Base-by-base conservation (phyloP, 1,139 yeast species). In the Geotrichum klebahnii region DNA sequence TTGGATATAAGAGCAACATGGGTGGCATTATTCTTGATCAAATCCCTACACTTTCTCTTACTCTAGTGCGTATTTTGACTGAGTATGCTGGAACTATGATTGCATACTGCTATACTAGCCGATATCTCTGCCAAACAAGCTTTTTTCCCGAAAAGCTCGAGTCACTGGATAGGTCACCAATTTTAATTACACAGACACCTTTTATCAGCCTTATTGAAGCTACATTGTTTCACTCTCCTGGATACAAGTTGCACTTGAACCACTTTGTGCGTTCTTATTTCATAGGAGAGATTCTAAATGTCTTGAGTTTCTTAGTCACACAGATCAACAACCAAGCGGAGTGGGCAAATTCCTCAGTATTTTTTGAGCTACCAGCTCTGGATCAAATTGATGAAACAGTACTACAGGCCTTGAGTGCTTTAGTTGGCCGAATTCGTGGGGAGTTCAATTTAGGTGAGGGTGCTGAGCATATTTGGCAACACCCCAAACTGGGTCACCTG, bases 41-140 rank as follows among this genome's bases (percentile, higher is more conserved):
- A 57, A 60, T 87, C 2, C 77, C 88, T 0, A 75, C 79, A 53
- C 84, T 83, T 53, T 63, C 77, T 0, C 62, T 84, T 48, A 76
- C 82, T 3, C 74, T 79, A 22, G 66, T 87, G 57, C 69, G 95
- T 53, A 75, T 79, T 0, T 68, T 79, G 47, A 61, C 68, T 20
- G 67, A 67, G 47, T 58, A 59, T 37, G 34, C 58, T 6, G 46
- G 44, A 19, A 53, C 61, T 1, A 42, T 56, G 8, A 48, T 56
- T 14, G 54, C 54, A 2, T 55, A 50, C 32, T 31, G 46, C 28
- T 17, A 24, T 23, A 32, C 31, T 23, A 42, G 17, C 38, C 24
- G 40, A 4, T 36, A 24, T 29, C 44, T 37, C 23, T 38, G 12
- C 31, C 3, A 16, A 8, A 17, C 31, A n/a, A 20, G n/a, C 6